Base-by-base conservation (phyloP, 768 basidiomycete species). In the Hypholoma sublateritium region DNA sequence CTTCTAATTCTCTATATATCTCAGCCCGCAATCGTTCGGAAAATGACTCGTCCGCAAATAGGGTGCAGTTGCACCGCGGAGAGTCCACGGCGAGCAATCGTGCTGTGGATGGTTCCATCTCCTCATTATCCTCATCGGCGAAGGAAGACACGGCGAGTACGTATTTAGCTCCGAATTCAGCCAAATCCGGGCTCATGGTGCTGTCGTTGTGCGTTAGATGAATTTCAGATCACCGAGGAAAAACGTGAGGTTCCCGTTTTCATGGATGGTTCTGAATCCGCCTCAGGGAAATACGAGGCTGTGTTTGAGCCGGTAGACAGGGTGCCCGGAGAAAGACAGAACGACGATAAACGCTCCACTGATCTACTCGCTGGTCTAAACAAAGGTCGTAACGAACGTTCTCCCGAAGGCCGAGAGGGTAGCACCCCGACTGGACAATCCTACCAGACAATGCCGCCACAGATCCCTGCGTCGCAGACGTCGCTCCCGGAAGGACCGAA, bases 281-380 rank as follows among this genome's bases (percentile, higher is more conserved):
- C 55, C 1, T 11, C 59, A 13, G 62, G 54, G 2, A 60, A 60
- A 22, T 63, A 48, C 32, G 59, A 60, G 41, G 57, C 56, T 6
- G 42, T 50, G 16, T 58, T 56, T 32, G 36, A 39, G 36, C 16
- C 46, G 14, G 46, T 11, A 25, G 25, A 22, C 13, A 28, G 11
- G 7, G 42, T 13, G 32, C 24, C n/a, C 24, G 37, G 4, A 16
- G 48, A 50, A 7, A 32, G 6, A 5, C 28, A 32, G 28, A 32
- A 5, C 28, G 28, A 32, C 28, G 28, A 32, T 5, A 32, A 9
- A 32, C 9, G 9, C 28, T 32, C 28, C 9, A 5, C 28, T 1
- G 28, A 9, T 1, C 28, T 32, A 5, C 1, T 32, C 28, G 9
- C 28, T 32, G 28, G 28, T 32, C 28, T 7, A 32, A 9, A 9